Percentiles rank a stretch among this genome's conserved stretches.
phyloP scores from a whole-genome alignment of 2,329 filamentous ascomycete genomes.

The Alternaria arborescens region DNA sequence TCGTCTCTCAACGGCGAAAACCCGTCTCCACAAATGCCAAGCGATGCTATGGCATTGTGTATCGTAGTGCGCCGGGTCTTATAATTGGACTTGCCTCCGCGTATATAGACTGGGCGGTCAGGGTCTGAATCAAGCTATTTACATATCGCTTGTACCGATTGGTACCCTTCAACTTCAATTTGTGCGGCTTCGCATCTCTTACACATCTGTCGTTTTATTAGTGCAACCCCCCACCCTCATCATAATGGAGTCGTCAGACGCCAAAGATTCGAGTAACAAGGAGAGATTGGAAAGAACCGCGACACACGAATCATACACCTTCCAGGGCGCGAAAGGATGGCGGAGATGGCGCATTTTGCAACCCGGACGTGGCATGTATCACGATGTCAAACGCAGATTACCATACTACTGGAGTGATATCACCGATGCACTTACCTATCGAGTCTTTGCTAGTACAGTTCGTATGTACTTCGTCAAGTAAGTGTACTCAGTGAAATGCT shows the following conservation, averaged over 20 bases:
- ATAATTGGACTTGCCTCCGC: not conserved
- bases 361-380: conserved; percentile 63
- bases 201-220: not conserved
- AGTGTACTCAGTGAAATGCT: conserved; percentile 1
- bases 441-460: conserved; percentile 63
- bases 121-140: not conserved
- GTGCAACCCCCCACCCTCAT: not conserved
- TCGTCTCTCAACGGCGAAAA: not conserved
- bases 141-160: not conserved
- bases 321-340: conserved; percentile 53
- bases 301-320: conserved; percentile 43
- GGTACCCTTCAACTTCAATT: not conserved
- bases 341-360: conserved; percentile 53
- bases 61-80: not conserved
- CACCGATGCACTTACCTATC: conserved; percentile 63
- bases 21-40: conserved; percentile 13
- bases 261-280: not conserved
- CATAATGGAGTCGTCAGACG: conserved; percentile 11
- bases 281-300: conserved; percentile 24
- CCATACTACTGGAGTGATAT: conserved; percentile 67
- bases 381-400: conserved; percentile 62
- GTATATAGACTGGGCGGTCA: conserved; percentile 2
- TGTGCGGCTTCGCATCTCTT: not conserved
- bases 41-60: not conserved
- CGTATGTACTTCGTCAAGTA: conserved; percentile 68